Evolutionary conservation across 2,329 filamentous ascomycete species (phyloP).

Genomic region (Pseudopithomyces chartarum): DNA sequence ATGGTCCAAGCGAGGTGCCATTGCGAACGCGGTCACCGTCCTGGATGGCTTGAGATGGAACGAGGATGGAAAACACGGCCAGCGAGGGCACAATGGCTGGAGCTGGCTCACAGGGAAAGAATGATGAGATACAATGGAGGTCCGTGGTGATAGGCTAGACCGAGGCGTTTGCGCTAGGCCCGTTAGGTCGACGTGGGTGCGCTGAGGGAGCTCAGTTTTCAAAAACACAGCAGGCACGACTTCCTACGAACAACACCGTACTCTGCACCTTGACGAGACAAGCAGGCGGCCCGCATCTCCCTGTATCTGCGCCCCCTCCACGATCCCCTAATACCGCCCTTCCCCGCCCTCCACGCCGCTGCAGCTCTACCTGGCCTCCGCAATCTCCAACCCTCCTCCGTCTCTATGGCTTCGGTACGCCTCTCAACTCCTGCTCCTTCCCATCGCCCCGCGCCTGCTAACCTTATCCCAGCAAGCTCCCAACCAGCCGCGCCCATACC

Average conservation of each 20-base stretch:
- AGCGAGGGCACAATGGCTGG: neutral
- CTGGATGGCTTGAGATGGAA: neutral
- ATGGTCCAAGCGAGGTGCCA: neutral
- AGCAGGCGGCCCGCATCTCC: constrained; percentile 12
- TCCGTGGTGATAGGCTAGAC: constrained; percentile 19
- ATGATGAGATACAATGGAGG: neutral
- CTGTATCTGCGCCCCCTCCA: constrained; percentile 1
- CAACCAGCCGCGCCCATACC: constrained; percentile 56
- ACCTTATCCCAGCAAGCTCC: constrained; percentile 52
- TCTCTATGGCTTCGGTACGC: constrained; percentile 44
- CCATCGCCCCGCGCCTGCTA: constrained; percentile 20
- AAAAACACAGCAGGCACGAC: constrained; percentile 35
- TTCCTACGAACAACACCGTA: constrained; percentile 6
- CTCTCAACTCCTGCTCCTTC: constrained; percentile 13
- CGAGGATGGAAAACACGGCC: neutral
- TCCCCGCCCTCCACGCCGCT: constrained; percentile 11
- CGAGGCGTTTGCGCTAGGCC: neutral
- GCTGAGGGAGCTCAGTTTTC: constrained; percentile 27
- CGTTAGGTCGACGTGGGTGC: constrained; percentile 7
- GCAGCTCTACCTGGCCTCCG: constrained; percentile 21
- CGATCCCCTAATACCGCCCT: neutral
- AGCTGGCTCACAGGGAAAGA: neutral
- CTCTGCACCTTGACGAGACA: neutral
- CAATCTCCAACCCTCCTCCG: constrained; percentile 11
- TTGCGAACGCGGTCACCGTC: neutral